Evolutionary conservation across 805 yeast species (phyloP), one percentile per base, ranked within the genome.

Genomic region (Wickerhamiella australiensis): DNA sequence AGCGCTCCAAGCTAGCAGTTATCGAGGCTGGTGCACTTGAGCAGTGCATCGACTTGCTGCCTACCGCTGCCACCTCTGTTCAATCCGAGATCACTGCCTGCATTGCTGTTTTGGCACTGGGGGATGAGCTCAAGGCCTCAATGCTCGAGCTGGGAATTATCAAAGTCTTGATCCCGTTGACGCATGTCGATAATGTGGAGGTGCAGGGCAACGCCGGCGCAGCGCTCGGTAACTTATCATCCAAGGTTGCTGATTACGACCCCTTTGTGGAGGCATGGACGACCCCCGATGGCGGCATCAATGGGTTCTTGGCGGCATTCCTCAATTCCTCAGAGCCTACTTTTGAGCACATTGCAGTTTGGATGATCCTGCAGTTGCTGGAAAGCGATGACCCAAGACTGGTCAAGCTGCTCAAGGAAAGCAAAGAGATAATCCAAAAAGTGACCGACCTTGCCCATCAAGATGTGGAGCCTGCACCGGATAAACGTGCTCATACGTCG

Each of bases 151-250:
- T 87, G 57, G 90, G 88, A 49, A 80, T 92, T 41, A 76, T 87
- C 53, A 87, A 84, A 58, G 96, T 87, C 33, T 74, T 92, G 55
- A 80, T 92, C 52, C 98, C 98, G 31, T 75, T 92, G 64, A 92
- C 97, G 1, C 79, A 77, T 58, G 83, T 94, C 40, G 76, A 76
- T 50, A 87, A 87, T 63, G 83, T 87, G 52, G 98, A 94, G 67
- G 96, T 92, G 15, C 92, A 95, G 65, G 98, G 98, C 51, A 92
- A 92, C 66, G 84, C 95, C 1, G 98, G 97, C 13, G 98, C 98
- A 33, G 97, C 98, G 1, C 74, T 92, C 57, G 98, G 98, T 26
- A 92, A 92, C 63, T 71, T 92, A 58, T 86, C 96, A 57, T 87
- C 96, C 3, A 79, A 96, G 67, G 85, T 90, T 33, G 77, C 76